Base-by-base conservation (phyloP, 257 asterid species). In the Nicotiana otophora region DNA sequence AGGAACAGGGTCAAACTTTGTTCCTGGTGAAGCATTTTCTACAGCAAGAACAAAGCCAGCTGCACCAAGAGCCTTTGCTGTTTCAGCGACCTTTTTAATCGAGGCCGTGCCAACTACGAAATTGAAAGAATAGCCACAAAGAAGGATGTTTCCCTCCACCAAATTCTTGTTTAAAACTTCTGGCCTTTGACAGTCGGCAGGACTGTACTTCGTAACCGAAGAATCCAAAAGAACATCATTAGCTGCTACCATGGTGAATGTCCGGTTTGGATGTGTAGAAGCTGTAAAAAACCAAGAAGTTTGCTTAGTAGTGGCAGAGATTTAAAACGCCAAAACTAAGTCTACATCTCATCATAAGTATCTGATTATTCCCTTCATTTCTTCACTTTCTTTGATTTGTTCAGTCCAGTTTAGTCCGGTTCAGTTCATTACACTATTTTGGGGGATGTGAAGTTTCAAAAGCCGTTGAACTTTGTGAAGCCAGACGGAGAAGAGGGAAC, bases 11-110 rank as follows among this genome's bases (percentile, higher is more conserved):
- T 94, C 97, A 77, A 89, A 96, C 88, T 93, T 96, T 66, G 98
- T 89, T 67, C 98, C 99, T 2, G 98, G 98, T 81, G 97, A 92
- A 83, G 92, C 92, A 88, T 89, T 96, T 88, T 96, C 99, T 54
- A 96, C 99, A 26, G 97, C 99, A 63, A 96, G 92, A 86, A 96
- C 99, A 80, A 96, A 94, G 81, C 99, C 99, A 70, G 85, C 91
- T 36, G 99, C 99, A 55, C 98, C 98, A 19, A 96, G 98, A 84
- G 84, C 90, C 91, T 87, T 94, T 15, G 98, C 97, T 77, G 99
- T 93, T 85, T 93, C 89, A 0, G 94, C 83, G 53, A 93, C 99
- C 83, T 83, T 91, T 89, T 94, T 96, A 72, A 96, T 89, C 19
- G 97, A 96, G 80, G 99, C 91, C 81, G 98, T 88, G 80, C 98